A percentile compares a stretch with the other conserved stretches of the same genome.
Evolutionary conservation across 345 rosid genomes (phyloP).

Genomic region (Trapa bicornis): DNA sequence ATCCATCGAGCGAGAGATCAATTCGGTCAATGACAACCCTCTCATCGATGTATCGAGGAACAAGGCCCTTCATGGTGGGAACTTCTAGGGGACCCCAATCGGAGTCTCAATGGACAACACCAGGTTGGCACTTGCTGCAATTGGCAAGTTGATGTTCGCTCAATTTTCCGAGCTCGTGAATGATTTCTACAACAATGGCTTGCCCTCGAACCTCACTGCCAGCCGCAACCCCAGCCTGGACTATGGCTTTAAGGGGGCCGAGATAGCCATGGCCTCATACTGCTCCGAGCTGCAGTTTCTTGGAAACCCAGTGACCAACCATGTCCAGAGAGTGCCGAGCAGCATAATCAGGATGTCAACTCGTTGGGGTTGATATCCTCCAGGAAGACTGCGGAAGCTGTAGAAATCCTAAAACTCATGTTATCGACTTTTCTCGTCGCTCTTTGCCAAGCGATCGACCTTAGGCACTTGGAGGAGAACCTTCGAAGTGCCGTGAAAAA

Average conservation of each 20-base stretch:
- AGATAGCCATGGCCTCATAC: conserved; percentile 62
- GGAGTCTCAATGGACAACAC: conserved; percentile 49
- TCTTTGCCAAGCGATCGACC: conserved; percentile 49
- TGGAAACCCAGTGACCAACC: conserved; percentile 44
- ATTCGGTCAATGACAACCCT: no score
- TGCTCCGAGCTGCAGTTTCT: conserved; percentile 43
- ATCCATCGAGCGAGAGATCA: no score
- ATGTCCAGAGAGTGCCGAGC: conserved; percentile 49
- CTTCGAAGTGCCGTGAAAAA: conserved; percentile 30
- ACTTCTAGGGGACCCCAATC: conserved; percentile 48
- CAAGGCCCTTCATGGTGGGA: no score
- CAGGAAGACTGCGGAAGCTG: conserved; percentile 48
- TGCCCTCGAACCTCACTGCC: conserved; percentile 57
- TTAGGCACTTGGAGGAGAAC: conserved; percentile 56
- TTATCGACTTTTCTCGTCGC: conserved; percentile 46
- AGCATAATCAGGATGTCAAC: conserved; percentile 50
- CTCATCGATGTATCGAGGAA: no score
- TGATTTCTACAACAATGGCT: conserved; percentile 67
- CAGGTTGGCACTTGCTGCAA: conserved; percentile 33
- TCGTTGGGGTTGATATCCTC: conserved; percentile 47
- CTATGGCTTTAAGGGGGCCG: conserved; percentile 70
- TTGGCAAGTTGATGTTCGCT: conserved; percentile 46
- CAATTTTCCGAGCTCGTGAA: conserved; percentile 58
- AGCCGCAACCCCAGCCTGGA: conserved; percentile 66
- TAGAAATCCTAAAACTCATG: conserved; percentile 40